Evolutionary conservation across 192 early-diverging fungal genomes (phyloP).

Genomic region (Spizellomyces sp.): DNA sequence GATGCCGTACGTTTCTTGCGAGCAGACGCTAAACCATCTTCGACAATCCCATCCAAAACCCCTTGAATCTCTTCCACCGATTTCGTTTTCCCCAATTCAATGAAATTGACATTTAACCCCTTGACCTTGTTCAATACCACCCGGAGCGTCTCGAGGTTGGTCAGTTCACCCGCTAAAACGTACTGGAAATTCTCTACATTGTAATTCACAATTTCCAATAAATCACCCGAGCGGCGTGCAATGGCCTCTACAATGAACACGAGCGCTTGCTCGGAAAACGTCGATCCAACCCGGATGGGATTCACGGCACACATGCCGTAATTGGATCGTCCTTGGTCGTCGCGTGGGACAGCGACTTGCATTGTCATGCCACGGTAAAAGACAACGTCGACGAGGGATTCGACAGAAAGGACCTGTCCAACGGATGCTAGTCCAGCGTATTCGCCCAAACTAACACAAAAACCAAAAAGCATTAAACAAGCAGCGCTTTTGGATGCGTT

Average conservation of each 20-base stretch:
- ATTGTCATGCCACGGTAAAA: constrained; percentile 99
- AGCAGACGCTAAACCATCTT: constrained; percentile 67
- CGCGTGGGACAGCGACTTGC: constrained; percentile 90
- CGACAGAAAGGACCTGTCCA: constrained; percentile 82
- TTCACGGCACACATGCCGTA: constrained; percentile 96
- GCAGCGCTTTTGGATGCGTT: background rate
- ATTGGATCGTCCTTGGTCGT: constrained; percentile 74
- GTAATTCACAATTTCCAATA: constrained; percentile 96
- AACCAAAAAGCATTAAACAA: constrained; percentile 13
- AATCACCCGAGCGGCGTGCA: constrained; percentile 71
- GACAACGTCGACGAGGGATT: constrained; percentile 85
- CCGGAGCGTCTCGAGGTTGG: constrained; percentile 79
- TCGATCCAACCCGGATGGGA: constrained; percentile 82
- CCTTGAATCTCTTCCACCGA: constrained; percentile 83
- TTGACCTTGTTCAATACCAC: constrained; percentile 87
- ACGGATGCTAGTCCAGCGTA: constrained; percentile 90
- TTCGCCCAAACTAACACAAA: constrained; percentile 73
- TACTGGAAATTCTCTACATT: constrained; percentile 98
- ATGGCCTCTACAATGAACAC: constrained; percentile 81
- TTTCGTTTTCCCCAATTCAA: constrained; percentile 82
- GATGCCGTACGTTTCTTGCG: constrained; percentile 61
- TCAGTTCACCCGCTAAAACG: constrained; percentile 85
- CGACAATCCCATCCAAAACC: constrained; percentile 76
- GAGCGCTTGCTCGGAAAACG: constrained; percentile 85
- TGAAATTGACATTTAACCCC: constrained; percentile 81